Conservation (phyloP, 2,329 filamentous ascomycete species). For the Apiospora kogelbergensis region DNA sequence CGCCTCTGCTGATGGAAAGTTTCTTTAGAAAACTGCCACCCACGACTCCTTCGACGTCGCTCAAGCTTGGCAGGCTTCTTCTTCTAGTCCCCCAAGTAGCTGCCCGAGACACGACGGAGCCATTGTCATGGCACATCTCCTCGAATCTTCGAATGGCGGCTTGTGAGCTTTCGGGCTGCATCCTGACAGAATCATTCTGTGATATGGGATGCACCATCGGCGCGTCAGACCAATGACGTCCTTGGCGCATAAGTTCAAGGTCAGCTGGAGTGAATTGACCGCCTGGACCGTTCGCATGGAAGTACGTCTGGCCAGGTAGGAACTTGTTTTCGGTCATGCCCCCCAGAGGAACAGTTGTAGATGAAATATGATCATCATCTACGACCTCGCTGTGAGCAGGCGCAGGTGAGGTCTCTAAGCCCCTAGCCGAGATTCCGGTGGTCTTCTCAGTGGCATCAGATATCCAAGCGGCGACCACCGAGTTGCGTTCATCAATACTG, state of each 20-base stretch:
- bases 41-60: constrained; percentile 59
- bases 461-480: constrained; percentile 53
- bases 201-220: constrained; percentile 48
- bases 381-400: constrained; percentile 18
- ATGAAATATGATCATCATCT: constrained; percentile 39
- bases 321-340: constrained; percentile 50
- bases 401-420: constrained; percentile 17
- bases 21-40: constrained; percentile 65
- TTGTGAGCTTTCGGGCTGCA: constrained; percentile 51
- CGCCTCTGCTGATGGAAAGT: constrained; percentile 52
- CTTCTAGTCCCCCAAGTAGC: constrained; percentile 72
- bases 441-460: constrained; percentile 24
- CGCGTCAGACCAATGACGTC: constrained; percentile 49
- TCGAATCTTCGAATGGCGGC: constrained; percentile 55
- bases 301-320: constrained; percentile 51
- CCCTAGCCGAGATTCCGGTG: constrained; percentile 12
- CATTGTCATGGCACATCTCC: constrained; percentile 52
- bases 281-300: constrained; percentile 35
- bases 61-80: constrained; percentile 59
- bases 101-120: constrained; percentile 59
- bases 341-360: constrained; percentile 44
- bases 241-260: constrained; percentile 47
- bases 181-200: constrained; percentile 21
- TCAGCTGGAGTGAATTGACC: constrained; percentile 46
- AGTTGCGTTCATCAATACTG: constrained; percentile 46